Evolutionary conservation across 345 rosid genomes (phyloP).

Genomic region (Populus pruinosa): DNA sequence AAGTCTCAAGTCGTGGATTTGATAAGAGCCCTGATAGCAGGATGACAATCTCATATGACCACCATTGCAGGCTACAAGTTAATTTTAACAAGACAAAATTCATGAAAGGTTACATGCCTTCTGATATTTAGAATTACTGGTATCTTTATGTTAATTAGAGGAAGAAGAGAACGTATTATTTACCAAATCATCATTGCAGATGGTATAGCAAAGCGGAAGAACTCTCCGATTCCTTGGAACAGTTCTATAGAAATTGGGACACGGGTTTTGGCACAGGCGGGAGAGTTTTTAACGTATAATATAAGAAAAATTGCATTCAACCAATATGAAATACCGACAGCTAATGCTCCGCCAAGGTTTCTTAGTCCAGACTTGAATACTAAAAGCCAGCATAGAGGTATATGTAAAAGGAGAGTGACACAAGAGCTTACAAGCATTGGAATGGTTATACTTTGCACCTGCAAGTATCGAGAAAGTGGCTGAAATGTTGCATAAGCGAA

Average conservation of each 20-base stretch:
- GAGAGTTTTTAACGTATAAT: conserved; percentile 13
- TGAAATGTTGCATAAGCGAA: conserved; percentile 21
- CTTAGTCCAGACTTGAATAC: conserved; percentile 18
- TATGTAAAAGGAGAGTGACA: conserved; percentile 17
- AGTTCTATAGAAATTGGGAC: conserved; percentile 15
- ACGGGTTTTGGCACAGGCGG: conserved; percentile 21
- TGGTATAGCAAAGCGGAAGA: conserved; percentile 23
- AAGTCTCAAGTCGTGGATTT: conserved; percentile 26
- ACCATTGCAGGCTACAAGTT: conserved; percentile 21
- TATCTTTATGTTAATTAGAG: neutral
- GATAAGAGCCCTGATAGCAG: conserved; percentile 24
- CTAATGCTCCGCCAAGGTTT: conserved; percentile 22
- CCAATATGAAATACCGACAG: conserved; percentile 26
- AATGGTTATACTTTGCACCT: conserved; percentile 18
- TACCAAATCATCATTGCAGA: conserved; percentile 29
- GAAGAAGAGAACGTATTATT: neutral
- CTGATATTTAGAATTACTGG: neutral
- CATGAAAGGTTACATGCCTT: neutral
- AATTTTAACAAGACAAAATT: neutral
- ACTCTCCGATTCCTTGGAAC: conserved; percentile 21
- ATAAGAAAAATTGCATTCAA: conserved; percentile 22
- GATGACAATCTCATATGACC: conserved; percentile 23
- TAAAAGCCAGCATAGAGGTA: conserved; percentile 24
- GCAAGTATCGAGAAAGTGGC: conserved; percentile 17
- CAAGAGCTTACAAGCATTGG: conserved; percentile 19